Percentiles rank a stretch among this genome's conserved stretches.
These are phyloP conservation scores for Penicillium turbatum DNA, from an alignment of 495 filamentous ascomycete genomes.

Conservation along the genomic window DNA sequence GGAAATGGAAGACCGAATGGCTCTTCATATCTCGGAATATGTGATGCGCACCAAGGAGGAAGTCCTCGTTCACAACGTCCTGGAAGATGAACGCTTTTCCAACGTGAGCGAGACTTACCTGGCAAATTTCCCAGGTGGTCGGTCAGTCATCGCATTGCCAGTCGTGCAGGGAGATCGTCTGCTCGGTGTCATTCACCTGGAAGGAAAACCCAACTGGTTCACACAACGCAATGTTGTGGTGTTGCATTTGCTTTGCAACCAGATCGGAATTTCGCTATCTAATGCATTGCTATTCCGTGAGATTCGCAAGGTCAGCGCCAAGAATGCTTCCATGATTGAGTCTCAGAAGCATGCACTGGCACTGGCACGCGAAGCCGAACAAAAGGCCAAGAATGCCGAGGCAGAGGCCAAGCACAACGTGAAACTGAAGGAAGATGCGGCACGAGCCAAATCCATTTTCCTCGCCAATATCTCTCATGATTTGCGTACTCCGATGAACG, in stretches of 20 bases:
- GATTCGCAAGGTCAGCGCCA: conserved; percentile 71
- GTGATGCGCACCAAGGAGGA: conserved; percentile 77
- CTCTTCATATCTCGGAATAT: conserved; percentile 76
- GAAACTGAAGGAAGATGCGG: conserved; percentile 84
- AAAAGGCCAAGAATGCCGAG: conserved; percentile 78
- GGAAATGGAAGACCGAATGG: conserved; percentile 59
- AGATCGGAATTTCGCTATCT: conserved; percentile 82
- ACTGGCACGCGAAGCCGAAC: conserved; percentile 74
- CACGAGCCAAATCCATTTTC: conserved; percentile 87
- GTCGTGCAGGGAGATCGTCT: conserved; percentile 76
- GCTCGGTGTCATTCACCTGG: conserved; percentile 79
- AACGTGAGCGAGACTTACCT: conserved; percentile 71
- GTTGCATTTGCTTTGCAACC: conserved; percentile 79
- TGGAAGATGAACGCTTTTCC: conserved; percentile 82
- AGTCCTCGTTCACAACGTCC: conserved; percentile 77
- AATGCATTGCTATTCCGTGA: conserved; percentile 82
- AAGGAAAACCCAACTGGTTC: conserved; percentile 79
- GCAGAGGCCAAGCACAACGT: conserved; percentile 81
- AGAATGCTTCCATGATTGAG: conserved; percentile 83
- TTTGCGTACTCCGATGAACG: conserved; percentile 79
- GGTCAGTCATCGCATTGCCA: conserved; percentile 78
- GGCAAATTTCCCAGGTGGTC: conserved; percentile 61
- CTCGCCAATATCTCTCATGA: conserved; percentile 90
- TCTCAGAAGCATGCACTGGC: conserved; percentile 77
- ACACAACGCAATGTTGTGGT: conserved; percentile 85